These are phyloP conservation scores for Priceomyces carsonii DNA, from an alignment of 805 yeast species.

Conservation along the genomic window DNA sequence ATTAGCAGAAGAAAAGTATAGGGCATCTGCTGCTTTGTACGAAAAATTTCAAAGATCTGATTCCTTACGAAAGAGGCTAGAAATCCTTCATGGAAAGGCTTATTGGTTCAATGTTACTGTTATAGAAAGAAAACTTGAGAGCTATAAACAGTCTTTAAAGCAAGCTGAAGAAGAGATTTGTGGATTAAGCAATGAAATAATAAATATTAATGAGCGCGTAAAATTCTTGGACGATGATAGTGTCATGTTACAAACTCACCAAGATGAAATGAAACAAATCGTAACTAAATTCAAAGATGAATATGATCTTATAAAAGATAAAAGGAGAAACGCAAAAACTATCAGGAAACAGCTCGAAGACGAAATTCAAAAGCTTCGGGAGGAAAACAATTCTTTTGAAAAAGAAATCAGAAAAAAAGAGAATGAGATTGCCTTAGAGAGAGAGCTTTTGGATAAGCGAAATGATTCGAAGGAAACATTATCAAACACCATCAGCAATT, in stretches of 20 bases:
- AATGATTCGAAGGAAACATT: slow-evolving; percentile 42
- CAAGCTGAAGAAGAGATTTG: slow-evolving; percentile 19
- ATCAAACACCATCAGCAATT: slow-evolving; percentile 15
- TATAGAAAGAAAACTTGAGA: slow-evolving; percentile 25
- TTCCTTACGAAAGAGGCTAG: slow-evolving; percentile 30
- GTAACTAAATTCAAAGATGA: slow-evolving; percentile 8
- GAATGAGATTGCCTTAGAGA: slow-evolving; percentile 31
- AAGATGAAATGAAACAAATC: slow-evolving; percentile 8
- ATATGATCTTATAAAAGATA: slow-evolving; percentile 15
- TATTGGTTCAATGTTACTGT: slow-evolving; percentile 42
- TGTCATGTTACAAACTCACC: slow-evolving; percentile 12
- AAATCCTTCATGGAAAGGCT: slow-evolving; percentile 39
- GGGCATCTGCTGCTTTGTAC: slow-evolving; percentile 29
- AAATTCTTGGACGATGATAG: slow-evolving; percentile 16
- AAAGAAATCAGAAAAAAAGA: slow-evolving; percentile 21
- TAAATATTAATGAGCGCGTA: slow-evolving; percentile 11
- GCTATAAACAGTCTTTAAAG: slow-evolving; percentile 13
- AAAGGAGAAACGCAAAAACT: slow-evolving; percentile 13
- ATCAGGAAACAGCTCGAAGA: slow-evolving; percentile 17
- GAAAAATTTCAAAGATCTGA: slow-evolving; percentile 36
- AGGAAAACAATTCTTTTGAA: slow-evolving; percentile 19
- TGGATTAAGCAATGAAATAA: slow-evolving; percentile 10
- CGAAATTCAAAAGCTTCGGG: slow-evolving; percentile 17
- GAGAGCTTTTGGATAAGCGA: slow-evolving; percentile 36
- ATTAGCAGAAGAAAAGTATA: slow-evolving; percentile 26